Percentiles rank a stretch among this genome's conserved stretches.
phyloP scores from a whole-genome alignment of 768 basidiomycete genomes.

The Obba rivulosa region DNA sequence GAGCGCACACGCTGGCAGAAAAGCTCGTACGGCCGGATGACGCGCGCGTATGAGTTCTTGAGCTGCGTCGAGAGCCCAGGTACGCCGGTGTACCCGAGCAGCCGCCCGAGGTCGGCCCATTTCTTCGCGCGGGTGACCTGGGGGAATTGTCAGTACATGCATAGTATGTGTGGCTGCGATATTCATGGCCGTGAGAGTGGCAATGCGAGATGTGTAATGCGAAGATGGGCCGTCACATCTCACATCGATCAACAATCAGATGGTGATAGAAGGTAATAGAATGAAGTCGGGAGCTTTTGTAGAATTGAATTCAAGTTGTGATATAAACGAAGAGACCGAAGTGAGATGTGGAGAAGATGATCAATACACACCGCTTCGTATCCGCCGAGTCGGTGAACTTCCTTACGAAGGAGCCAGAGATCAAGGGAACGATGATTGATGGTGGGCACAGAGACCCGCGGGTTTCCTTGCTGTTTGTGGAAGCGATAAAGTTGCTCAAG shows the following conservation, averaged over 20 bases:
- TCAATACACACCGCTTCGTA: slow-evolving; percentile 64
- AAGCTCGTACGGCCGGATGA: slow-evolving; percentile 95
- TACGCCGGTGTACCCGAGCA: slow-evolving; percentile 77
- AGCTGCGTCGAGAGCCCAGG: slow-evolving; percentile 83
- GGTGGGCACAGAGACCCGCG: slow-evolving; percentile 85
- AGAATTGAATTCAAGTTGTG: too few species aligned
- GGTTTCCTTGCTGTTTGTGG: slow-evolving; percentile 92
- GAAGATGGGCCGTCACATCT: too few species aligned
- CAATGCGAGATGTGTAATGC: not conserved
- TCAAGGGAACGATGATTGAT: slow-evolving; percentile 92
- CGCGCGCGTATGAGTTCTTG: slow-evolving; percentile 83
- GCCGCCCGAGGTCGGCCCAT: slow-evolving; percentile 84
- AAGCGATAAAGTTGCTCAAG: slow-evolving; percentile 94
- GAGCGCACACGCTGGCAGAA: slow-evolving; percentile 75
- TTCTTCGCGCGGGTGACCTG: slow-evolving; percentile 81
- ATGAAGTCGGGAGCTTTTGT: not conserved
- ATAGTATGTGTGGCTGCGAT: not conserved
- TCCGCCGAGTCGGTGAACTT: slow-evolving; percentile 86
- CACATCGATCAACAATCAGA: not conserved
- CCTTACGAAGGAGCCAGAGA: slow-evolving; percentile 88
- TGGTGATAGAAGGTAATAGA: not conserved
- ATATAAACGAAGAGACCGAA: too few species aligned
- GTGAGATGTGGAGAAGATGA: not conserved
- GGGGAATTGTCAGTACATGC: slow-evolving; percentile 7
- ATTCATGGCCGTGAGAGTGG: slow-evolving; percentile 13